phyloP scores from a whole-genome alignment of 208 protist species.

The Trichomonas gallinae region DNA sequence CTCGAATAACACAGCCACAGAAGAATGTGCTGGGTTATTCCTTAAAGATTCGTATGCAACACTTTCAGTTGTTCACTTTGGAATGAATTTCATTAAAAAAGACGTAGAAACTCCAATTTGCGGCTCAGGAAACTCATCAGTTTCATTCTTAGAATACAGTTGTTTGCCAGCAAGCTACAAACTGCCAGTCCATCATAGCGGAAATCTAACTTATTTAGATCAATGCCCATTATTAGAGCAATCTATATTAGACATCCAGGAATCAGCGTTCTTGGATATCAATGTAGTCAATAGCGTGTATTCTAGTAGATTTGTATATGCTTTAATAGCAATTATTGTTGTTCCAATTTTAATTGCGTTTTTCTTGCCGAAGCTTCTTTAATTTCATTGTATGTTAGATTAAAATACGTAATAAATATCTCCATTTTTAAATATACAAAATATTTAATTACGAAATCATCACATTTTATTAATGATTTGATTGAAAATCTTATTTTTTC shows the following conservation, averaged over 20 bases:
- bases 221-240: not conserved
- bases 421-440: no score
- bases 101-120: not conserved
- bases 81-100: not conserved
- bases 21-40: not conserved
- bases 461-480: no score
- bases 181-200: not conserved
- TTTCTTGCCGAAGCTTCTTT: not conserved
- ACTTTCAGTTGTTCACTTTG: not conserved
- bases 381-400: no score
- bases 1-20: not conserved
- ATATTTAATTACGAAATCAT: no score
- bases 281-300: not conserved
- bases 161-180: not conserved
- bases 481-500: no score
- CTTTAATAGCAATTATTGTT: not conserved
- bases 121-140: not conserved
- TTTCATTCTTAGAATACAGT: not conserved
- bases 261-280: not conserved
- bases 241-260: not conserved
- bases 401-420: no score
- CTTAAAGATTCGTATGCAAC: not conserved
- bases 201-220: not conserved
- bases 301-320: not conserved
- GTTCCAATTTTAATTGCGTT: not conserved